A percentile compares a stretch with the other conserved stretches of the same genome.
phyloP scores from a whole-genome alignment of 1,284 basidiomycete genomes.

The Ganoderma meredithae region DNA sequence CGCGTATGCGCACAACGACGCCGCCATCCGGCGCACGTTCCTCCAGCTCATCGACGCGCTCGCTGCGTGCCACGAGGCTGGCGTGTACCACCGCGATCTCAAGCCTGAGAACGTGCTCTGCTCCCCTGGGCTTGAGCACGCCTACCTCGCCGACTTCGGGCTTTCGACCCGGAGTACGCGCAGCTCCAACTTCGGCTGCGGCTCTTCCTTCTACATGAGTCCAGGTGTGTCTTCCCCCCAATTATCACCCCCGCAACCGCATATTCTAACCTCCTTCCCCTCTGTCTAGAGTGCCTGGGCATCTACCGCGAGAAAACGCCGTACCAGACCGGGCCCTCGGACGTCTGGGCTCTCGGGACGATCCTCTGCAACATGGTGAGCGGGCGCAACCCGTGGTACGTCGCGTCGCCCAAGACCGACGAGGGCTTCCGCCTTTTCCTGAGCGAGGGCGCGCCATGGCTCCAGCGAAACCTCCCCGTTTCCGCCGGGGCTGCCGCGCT shows the following conservation, averaged over 20 bases:
- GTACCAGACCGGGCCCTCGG: constrained; percentile 64
- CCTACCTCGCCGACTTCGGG: constrained; percentile 73
- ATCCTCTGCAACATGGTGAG: constrained; percentile 76
- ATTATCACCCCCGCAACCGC: neutral
- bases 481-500: constrained; percentile 65
- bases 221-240: constrained; percentile 49
- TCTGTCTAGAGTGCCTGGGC: constrained; percentile 62
- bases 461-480: constrained; percentile 76
- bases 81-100: constrained; percentile 74
- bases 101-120: constrained; percentile 80
- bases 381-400: constrained; percentile 87
- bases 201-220: constrained; percentile 66
- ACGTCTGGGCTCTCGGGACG: constrained; percentile 77
- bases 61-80: constrained; percentile 62
- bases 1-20: constrained; percentile 55
- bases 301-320: constrained; percentile 41
- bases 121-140: constrained; percentile 47
- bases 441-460: constrained; percentile 63
- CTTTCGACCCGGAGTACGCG: constrained; percentile 63
- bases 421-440: constrained; percentile 60
- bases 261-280: constrained; percentile 2
- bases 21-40: constrained; percentile 55
- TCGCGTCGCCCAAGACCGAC: constrained; percentile 72
- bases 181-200: constrained; percentile 59
- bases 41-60: constrained; percentile 70